Conservation (phyloP, 2,329 filamentous ascomycete genomes). For the Diaporthe vexans region DNA sequence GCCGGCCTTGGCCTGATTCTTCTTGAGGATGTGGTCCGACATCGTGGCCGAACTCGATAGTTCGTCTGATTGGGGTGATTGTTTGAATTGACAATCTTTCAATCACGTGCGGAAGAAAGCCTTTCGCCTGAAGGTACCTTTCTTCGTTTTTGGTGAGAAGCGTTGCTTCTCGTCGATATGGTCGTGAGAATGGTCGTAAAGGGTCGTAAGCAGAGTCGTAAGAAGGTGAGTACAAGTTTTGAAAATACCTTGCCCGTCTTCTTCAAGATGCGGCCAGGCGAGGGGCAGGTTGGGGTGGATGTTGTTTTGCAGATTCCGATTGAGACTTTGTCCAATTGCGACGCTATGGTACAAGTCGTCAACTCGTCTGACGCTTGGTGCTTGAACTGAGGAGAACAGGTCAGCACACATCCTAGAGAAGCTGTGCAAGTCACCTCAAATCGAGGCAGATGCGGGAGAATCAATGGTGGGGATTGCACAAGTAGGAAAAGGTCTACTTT, state of each 20-base stretch:
- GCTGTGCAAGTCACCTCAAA: background rate
- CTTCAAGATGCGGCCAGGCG: constrained; percentile 26
- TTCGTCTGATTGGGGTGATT: background rate
- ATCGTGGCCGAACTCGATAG: constrained; percentile 8
- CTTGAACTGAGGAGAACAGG: constrained; percentile 18
- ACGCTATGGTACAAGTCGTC: constrained; percentile 8
- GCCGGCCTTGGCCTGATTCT: constrained; percentile 9
- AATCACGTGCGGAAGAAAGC: background rate
- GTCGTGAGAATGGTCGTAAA: constrained; percentile 2
- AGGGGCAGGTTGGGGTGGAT: background rate
- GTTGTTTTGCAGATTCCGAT: constrained; percentile 5
- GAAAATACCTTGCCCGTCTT: constrained; percentile 8
- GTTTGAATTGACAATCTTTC: constrained; percentile 1
- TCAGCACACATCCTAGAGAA: background rate
- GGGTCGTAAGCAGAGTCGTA: background rate
- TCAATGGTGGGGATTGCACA: background rate
- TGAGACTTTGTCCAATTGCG: background rate
- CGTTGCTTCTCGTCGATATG: constrained; percentile 23
- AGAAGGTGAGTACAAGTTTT: constrained; percentile 3
- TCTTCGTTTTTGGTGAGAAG: constrained; percentile 14
- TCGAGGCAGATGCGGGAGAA: background rate
- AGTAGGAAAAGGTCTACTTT: background rate
- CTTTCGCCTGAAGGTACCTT: constrained; percentile 28
- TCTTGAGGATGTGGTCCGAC: constrained; percentile 24
- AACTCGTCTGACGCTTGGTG: constrained; percentile 3